Base-by-base conservation (phyloP, 2,329 filamentous ascomycete genomes). In the Ophiostoma montium region DNA sequence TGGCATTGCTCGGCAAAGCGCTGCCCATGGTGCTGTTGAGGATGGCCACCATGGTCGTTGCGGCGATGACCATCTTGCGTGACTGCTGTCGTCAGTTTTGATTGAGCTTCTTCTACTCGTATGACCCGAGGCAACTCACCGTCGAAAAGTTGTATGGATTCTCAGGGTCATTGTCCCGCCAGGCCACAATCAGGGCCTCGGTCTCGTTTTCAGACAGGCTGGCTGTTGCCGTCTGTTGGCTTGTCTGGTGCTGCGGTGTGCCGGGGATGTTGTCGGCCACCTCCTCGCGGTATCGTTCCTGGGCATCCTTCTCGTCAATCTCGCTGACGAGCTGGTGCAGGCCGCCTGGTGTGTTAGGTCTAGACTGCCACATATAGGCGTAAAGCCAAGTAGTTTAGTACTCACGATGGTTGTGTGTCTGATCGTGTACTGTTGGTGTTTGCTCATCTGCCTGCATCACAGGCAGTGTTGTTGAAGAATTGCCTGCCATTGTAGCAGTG, bases 1-100 rank as follows among this genome's bases (percentile, higher is more conserved):
- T 70, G 13, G 77, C 76, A 60, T 81, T 81, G 49, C 77, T 76
- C 1, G 81, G 78, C 5, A 86, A 67, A 0, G 78, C 70, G 38
- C 75, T 82, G 1, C 75, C 76, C 63, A 85, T 75, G 10, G 81
- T 84, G 23, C 74, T 78, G 61, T 86, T 86, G 59, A 83, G 67
- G 39, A 84, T 78, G 48, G 73, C 69, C 54, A 74, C 60, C 63
- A 78, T 76, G 1, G 72, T 71, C 0, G 74, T 68, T 23, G 75
- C 57, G 2, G 81, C 58, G 6, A 84, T 69, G 2, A 63, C 54
- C 58, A 84, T 84, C 56, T 70, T 76, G 46, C 56, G 56, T 71
- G 31, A 9, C 39, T 42, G 39, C 23, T 30, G 18, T 23, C 16
- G 39, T 42, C 12, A 42, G 39, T 23, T 19, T 21, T 39, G 18